phyloP scores from a whole-genome alignment of 2,329 filamentous ascomycete genomes.

The Microdochium bolleyi region DNA sequence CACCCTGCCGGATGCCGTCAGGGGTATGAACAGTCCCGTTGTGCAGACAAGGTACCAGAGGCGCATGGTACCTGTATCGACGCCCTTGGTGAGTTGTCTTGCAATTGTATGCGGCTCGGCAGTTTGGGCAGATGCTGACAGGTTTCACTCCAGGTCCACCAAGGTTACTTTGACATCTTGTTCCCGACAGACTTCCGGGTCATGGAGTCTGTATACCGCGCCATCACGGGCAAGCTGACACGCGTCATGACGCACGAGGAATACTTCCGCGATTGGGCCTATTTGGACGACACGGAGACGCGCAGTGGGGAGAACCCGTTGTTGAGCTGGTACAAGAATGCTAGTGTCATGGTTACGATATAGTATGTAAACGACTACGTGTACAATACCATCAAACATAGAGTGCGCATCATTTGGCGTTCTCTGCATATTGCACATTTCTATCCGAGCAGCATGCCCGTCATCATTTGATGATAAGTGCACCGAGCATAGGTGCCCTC shows the following conservation, averaged over 20 bases:
- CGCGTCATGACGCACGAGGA: conserved; percentile 80
- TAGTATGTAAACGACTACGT: conserved; percentile 26
- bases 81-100: conserved; percentile 68
- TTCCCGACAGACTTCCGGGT: conserved; percentile 94
- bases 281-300: conserved; percentile 82
- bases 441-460: no score
- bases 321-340: conserved; percentile 90
- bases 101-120: not conserved
- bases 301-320: conserved; percentile 89
- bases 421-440: no score
- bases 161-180: conserved; percentile 98
- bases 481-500: no score
- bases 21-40: conserved; percentile 84
- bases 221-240: conserved; percentile 86
- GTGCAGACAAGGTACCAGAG: conserved; percentile 91
- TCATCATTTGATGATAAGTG: no score
- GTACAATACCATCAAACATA: not conserved
- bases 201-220: conserved; percentile 85
- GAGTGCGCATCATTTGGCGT: no score
- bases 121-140: not conserved
- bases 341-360: conserved; percentile 82
- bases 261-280: conserved; percentile 85
- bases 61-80: conserved; percentile 80
- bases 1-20: conserved; percentile 71
- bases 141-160: conserved; percentile 61